Evolutionary conservation across 192 early-diverging fungal species (phyloP).

Genomic region (Backusella parvicylindrica): DNA sequence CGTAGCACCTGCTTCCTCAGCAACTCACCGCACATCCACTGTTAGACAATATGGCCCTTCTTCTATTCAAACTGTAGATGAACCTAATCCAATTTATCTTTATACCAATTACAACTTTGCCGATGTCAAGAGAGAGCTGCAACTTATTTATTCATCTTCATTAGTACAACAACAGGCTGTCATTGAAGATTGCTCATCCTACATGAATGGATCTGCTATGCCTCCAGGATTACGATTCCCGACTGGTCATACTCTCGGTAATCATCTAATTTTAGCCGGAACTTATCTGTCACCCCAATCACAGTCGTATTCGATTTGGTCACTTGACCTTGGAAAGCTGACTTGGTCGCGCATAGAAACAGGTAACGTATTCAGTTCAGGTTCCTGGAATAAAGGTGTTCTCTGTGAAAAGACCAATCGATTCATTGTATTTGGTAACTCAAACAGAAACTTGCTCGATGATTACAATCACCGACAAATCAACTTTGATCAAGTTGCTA

Average conservation of each 20-base stretch:
- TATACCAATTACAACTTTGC: constrained; percentile 86
- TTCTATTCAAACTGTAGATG: constrained; percentile 33
- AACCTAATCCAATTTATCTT: constrained; percentile 61
- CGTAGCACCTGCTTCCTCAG: not conserved
- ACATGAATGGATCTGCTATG: constrained; percentile 57
- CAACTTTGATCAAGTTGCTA: constrained; percentile 74
- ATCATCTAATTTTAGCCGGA: constrained; percentile 65
- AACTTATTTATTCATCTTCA: constrained; percentile 58
- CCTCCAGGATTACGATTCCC: constrained; percentile 80
- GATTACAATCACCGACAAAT: constrained; percentile 78
- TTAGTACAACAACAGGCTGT: constrained; percentile 32
- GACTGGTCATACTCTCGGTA: constrained; percentile 65
- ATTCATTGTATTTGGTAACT: constrained; percentile 73
- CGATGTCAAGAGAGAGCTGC: constrained; percentile 72
- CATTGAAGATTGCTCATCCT: constrained; percentile 65
- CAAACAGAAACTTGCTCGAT: constrained; percentile 59
- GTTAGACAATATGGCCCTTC: constrained; percentile 13
- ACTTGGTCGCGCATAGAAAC: constrained; percentile 68
- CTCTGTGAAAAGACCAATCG: constrained; percentile 60
- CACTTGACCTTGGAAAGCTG: constrained; percentile 55
- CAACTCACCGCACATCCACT: not conserved
- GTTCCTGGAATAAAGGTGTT: constrained; percentile 78
- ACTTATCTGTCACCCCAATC: constrained; percentile 67
- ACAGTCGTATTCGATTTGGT: constrained; percentile 73
- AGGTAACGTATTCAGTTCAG: constrained; percentile 61